phyloP scores from a whole-genome alignment of 768 basidiomycete genomes.

The Suillus discolor region DNA sequence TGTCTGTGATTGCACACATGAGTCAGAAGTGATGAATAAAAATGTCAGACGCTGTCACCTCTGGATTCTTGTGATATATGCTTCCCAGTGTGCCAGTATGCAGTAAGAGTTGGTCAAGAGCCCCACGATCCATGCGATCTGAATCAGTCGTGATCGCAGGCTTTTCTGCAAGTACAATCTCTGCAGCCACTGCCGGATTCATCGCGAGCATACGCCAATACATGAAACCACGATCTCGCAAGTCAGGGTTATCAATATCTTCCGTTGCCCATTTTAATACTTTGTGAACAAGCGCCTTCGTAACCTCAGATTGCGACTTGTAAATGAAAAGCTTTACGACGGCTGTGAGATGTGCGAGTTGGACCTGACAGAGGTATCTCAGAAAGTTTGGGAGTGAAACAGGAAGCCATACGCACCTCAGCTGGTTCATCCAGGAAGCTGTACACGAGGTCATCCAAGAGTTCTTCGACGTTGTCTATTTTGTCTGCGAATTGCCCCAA shows the following conservation, averaged over 20 bases:
- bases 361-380: conserved; percentile 60
- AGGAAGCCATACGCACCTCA: conserved; percentile 59
- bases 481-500: conserved; percentile 94
- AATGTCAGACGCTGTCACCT: conserved; percentile 46
- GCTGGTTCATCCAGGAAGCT: conserved; percentile 92
- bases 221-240: conserved; percentile 98
- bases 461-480: conserved; percentile 94
- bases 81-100: conserved; percentile 94
- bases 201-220: conserved; percentile 98
- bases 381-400: neutral
- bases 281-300: conserved; percentile 90
- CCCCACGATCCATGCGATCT: conserved; percentile 95
- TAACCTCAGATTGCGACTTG: conserved; percentile 78
- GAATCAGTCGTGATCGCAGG: conserved; percentile 98
- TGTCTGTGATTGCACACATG: conserved; percentile 50
- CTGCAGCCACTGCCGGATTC: conserved; percentile 84
- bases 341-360: conserved; percentile 92
- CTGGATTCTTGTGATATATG: conserved; percentile 98
- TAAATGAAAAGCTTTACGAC: conserved; percentile 95
- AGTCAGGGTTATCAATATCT: conserved; percentile 96
- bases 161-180: conserved; percentile 91
- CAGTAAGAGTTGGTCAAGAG: conserved; percentile 90
- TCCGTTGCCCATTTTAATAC: conserved; percentile 97
- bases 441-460: conserved; percentile 89
- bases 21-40: conserved; percentile 13